Conservation (phyloP, 1,284 basidiomycete species). For the Singerocomus rubriflavus region DNA sequence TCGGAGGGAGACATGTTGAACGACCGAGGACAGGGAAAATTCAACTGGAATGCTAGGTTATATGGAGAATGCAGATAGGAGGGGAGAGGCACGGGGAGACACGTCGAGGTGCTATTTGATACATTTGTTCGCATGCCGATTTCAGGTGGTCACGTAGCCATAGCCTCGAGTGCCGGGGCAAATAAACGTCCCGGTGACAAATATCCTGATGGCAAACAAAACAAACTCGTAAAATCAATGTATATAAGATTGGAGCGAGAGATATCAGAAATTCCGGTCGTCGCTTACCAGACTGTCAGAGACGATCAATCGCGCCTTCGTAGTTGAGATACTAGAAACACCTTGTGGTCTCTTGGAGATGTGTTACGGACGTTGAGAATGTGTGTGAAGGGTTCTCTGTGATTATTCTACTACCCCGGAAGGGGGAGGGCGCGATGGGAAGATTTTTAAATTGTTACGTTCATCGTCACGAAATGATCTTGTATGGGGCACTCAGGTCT, state of each 20-base stretch:
- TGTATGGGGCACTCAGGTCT: slow-evolving; percentile 17
- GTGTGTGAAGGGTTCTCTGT: slow-evolving; percentile 1
- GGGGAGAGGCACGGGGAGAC: slow-evolving; percentile 18
- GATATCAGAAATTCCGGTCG: not conserved
- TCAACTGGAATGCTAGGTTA: slow-evolving; percentile 6
- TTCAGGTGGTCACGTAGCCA: not conserved
- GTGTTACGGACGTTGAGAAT: slow-evolving; percentile 7
- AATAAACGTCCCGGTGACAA: slow-evolving; percentile 10
- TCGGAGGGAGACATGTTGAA: slow-evolving; percentile 29
- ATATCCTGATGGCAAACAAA: too few relatives aligned
- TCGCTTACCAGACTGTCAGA: not conserved
- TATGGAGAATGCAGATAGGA: slow-evolving; percentile 14
- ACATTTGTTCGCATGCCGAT: slow-evolving; percentile 13
- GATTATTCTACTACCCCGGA: slow-evolving; percentile 8
- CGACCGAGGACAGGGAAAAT: not conserved
- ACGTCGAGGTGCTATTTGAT: slow-evolving; percentile 24
- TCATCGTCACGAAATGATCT: slow-evolving; percentile 6
- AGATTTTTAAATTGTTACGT: slow-evolving; percentile 11
- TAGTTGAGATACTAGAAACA: not conserved
- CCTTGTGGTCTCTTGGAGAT: not conserved
- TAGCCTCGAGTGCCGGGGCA: not conserved
- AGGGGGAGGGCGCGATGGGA: slow-evolving; percentile 21
- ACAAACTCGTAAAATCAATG: not conserved
- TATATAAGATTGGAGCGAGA: not conserved
- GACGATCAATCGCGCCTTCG: not conserved